Percentiles rank a stretch among this genome's conserved stretches.
phyloP scores from a whole-genome alignment of 352 stramenopile species.

The Globisporangium cylindrosporum region DNA sequence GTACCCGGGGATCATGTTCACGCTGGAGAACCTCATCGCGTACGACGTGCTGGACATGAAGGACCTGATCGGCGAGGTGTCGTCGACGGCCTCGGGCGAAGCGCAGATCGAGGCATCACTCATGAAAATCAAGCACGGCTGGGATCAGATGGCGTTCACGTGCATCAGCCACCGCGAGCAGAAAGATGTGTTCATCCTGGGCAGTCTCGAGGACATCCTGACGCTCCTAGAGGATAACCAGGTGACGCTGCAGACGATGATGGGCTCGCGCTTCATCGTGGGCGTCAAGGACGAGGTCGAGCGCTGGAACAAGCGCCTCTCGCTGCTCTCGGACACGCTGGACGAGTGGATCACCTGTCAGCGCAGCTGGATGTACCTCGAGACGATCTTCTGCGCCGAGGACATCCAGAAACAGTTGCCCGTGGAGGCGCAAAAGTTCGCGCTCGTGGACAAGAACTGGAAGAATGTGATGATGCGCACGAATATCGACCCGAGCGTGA shows the following conservation, averaged over 20 bases:
- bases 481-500: slow-evolving; percentile 69
- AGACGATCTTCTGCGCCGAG: slow-evolving; percentile 87
- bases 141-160: slow-evolving; percentile 85
- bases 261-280: slow-evolving; percentile 90
- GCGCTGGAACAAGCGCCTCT: slow-evolving; percentile 86
- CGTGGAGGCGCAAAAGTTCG: slow-evolving; percentile 84
- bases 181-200: slow-evolving; percentile 88
- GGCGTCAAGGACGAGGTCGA: slow-evolving; percentile 91
- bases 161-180: slow-evolving; percentile 83
- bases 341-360: slow-evolving; percentile 87
- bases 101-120: slow-evolving; percentile 89
- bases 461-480: slow-evolving; percentile 81
- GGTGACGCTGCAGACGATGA: slow-evolving; percentile 91
- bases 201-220: slow-evolving; percentile 89
- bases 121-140: slow-evolving; percentile 86
- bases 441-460: slow-evolving; percentile 86
- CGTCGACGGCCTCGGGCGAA: slow-evolving; percentile 82
- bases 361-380: slow-evolving; percentile 88
- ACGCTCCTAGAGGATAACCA: slow-evolving; percentile 91
- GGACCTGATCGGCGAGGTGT: slow-evolving; percentile 84
- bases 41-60: slow-evolving; percentile 89
- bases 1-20: slow-evolving; percentile 89
- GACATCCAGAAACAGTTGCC: slow-evolving; percentile 88
- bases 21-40: slow-evolving; percentile 84
- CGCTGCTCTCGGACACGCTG: slow-evolving; percentile 76